Base-by-base conservation (phyloP, 208 protist genomes). In the Crithidia thermophila region DNA sequence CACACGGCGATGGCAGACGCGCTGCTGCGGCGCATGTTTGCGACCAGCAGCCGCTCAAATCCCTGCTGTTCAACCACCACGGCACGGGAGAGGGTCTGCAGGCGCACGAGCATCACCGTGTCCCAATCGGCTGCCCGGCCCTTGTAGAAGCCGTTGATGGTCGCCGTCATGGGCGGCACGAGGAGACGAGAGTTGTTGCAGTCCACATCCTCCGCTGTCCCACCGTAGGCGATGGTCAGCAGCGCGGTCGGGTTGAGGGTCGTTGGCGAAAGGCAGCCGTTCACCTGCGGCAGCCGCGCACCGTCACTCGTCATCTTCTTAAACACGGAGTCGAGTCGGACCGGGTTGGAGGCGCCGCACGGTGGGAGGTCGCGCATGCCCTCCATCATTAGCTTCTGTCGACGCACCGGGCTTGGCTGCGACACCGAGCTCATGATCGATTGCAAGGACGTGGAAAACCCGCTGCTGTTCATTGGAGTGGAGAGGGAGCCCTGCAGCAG, bases 71-170 rank as follows among this genome's bases (percentile, higher is more conserved):
- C 57, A 2, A 30, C 42, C 25, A 14, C 3, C 1, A 51, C 18
- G 5, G 57, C 39, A 0, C 57, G 57, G 0, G 27, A 23, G 18
- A 62, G 42, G 30, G 57, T 51, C 28, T 62, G 42, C 42, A 39
- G 14, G 42, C 40, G 57, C 6, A 62, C 57, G 57, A 62, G 57
- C 3, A 62, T 27, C 40, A 62, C 42, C n/a, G 36, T 49, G n/a
- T 62, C 57, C 57, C 57, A 62, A 30, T 62, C 57, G 1, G 28
- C 4, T 3, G 57, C 25, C 42, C 28, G 14, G 25, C 57, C 57
- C 10, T 39, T 42, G 40, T 23, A 51, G 1, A 62, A 62, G 27
- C 57, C 16, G 9, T 14, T 30, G 30, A 62, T 51, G 14, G 28
- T 39, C 20, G 42, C 16, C n/a, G 42, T 13, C 42, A 62, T 49